Conservation (phyloP, 192 early-diverging fungal species). For the Coemansia sp. region DNA sequence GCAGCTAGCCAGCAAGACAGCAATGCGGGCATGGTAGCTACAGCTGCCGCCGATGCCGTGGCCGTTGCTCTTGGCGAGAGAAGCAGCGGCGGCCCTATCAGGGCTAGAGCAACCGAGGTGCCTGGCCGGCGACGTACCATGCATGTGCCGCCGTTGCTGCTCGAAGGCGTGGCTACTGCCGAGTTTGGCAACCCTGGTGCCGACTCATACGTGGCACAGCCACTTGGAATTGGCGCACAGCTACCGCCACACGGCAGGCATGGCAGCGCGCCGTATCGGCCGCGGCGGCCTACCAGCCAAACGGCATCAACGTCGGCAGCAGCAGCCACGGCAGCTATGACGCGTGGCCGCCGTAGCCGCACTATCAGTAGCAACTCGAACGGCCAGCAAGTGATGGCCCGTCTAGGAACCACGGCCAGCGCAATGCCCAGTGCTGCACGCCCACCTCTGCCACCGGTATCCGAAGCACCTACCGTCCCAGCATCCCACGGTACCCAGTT, state of each 20-base stretch:
- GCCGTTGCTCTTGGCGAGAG: constrained; percentile 14
- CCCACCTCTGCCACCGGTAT: constrained; percentile 18
- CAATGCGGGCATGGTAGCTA: constrained; percentile 10
- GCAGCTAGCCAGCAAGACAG: constrained; percentile 9
- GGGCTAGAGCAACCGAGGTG: background rate
- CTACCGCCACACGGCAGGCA: background rate
- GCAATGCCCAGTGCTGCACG: background rate
- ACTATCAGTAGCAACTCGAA: constrained; percentile 28
- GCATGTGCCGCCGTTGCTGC: constrained; percentile 48
- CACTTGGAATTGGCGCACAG: constrained; percentile 1
- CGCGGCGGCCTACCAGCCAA: background rate
- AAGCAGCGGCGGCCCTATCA: background rate
- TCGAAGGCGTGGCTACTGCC: constrained; percentile 40
- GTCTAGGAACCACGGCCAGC: background rate
- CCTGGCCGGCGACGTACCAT: constrained; percentile 40
- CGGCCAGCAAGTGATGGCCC: background rate
- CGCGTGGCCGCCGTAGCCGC: constrained; percentile 29
- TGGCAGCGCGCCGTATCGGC: constrained; percentile 11
- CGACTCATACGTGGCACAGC: background rate
- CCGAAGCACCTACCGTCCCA: constrained; percentile 5
- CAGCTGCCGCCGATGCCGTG: constrained; percentile 36
- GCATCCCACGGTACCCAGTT: background rate
- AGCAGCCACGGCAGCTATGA: background rate
- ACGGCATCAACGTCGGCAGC: background rate
- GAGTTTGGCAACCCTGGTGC: constrained; percentile 13